Evolutionary conservation across 805 yeast species (phyloP).

Genomic region (Peterozyma xylosa): DNA sequence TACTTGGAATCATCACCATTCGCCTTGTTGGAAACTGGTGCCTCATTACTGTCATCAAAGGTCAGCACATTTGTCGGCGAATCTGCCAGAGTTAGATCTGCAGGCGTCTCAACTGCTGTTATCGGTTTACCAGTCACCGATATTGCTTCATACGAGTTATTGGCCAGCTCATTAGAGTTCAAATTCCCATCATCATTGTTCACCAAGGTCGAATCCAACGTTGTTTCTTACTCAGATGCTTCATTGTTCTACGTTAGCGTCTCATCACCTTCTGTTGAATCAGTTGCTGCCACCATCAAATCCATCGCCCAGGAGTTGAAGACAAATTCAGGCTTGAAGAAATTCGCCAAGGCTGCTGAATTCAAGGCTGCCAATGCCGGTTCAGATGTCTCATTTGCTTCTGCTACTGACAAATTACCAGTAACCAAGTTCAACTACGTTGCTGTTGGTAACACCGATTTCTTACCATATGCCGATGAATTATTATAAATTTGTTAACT

Average conservation of each 20-base stretch:
- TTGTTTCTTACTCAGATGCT: slow-evolving; percentile 67
- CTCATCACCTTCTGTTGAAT: slow-evolving; percentile 48
- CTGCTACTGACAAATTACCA: slow-evolving; percentile 23
- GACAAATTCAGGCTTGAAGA: slow-evolving; percentile 48
- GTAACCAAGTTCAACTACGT: slow-evolving; percentile 69
- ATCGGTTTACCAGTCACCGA: slow-evolving; percentile 76
- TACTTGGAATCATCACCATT: slow-evolving; percentile 65
- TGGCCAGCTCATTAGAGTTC: slow-evolving; percentile 61
- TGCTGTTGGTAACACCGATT: slow-evolving; percentile 83
- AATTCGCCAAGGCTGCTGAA: slow-evolving; percentile 49
- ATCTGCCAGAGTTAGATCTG: slow-evolving; percentile 56
- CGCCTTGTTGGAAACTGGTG: slow-evolving; percentile 54
- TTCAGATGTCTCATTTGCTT: slow-evolving; percentile 26
- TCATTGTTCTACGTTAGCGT: slow-evolving; percentile 72
- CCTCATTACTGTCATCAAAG: slow-evolving; percentile 33
- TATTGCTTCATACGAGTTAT: slow-evolving; percentile 59
- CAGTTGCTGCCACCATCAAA: slow-evolving; percentile 55
- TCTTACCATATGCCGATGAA: slow-evolving; percentile 85
- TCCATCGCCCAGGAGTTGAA: slow-evolving; percentile 45
- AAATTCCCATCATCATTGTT: slow-evolving; percentile 43
- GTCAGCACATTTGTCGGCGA: slow-evolving; percentile 51
- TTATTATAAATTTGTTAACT: slow-evolving; percentile 29
- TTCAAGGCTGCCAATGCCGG: slow-evolving; percentile 27
- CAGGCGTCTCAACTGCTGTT: slow-evolving; percentile 64
- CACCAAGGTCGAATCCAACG: slow-evolving; percentile 40